Evolutionary conservation across 1,139 yeast genomes (phyloP), one percentile per base, ranked within the genome.

Genomic region (Candida sp.): DNA sequence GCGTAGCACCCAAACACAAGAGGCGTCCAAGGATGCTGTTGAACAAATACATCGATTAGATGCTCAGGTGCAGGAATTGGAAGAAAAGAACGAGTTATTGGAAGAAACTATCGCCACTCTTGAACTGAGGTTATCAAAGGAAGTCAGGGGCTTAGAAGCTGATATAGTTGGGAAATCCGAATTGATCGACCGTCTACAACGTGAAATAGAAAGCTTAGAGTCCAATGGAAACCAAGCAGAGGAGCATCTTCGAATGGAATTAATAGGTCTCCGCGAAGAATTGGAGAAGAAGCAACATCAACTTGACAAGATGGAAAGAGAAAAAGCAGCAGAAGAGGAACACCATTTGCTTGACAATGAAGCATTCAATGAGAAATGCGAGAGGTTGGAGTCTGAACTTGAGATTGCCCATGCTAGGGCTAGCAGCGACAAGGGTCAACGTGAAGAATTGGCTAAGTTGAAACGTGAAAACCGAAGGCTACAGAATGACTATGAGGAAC

Each of bases 121-220:
- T 25, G 41, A 38, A 38, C 7, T 11, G 30, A 38, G 7, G n/a
- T 5, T 38, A 17, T 38, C 41, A 4, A 28, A 38, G 30, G 28
- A 38, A 7, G 26, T 12, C 5, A 38, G 28, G n/a, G 30, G 30
- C 0, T 25, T 38, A 11, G 41, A 38, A 38, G 31, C 28, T 8
- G 7, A 44, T 38, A 27, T 43, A 43, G 41, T 43, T 45, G 26
- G 28, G 26, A 9, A 23, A 37, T 7, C 42, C 42, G 23, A 25
- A 25, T 38, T 38, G 12, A 25, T 38, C 11, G 41, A 25, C 11
- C 28, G 22, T 25, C 28, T 38, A n/a, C 41, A 38, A 8, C 27
- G 41, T 25, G 41, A 38, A 38, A 4, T 38, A 25, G 28, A 25
- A 5, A 12, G 26, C 12, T 25, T 38, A 9, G 17, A 38, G 7